These are phyloP conservation scores for Orbilia quercus DNA, from an alignment of 2,329 filamentous ascomycete genomes.

Conservation along the genomic window DNA sequence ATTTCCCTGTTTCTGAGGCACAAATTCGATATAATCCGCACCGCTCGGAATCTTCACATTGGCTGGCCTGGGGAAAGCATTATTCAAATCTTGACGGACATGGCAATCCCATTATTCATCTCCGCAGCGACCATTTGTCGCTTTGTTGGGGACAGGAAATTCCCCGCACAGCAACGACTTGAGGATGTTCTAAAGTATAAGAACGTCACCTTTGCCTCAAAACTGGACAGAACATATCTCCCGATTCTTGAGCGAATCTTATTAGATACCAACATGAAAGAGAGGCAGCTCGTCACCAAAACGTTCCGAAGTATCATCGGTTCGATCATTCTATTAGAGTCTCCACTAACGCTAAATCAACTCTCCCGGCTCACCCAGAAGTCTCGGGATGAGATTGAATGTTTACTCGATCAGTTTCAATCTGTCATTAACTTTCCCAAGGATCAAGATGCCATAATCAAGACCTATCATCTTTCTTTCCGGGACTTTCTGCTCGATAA, in stretches of 20 bases:
- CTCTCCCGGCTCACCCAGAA: background rate
- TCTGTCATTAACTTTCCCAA: slow-evolving; percentile 22
- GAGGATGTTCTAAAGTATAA: background rate
- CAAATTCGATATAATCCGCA: slow-evolving; percentile 7
- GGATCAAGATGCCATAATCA: background rate
- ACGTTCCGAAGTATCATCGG: slow-evolving; percentile 13
- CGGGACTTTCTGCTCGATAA: slow-evolving; percentile 21
- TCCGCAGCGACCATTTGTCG: slow-evolving; percentile 6
- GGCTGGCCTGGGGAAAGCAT: slow-evolving; percentile 3
- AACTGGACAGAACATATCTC: slow-evolving; percentile 17
- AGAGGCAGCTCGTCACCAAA: background rate
- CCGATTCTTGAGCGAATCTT: slow-evolving; percentile 23
- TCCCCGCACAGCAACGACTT: background rate
- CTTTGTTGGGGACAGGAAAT: slow-evolving; percentile 5
- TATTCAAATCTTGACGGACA: background rate
- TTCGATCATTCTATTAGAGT: slow-evolving; percentile 28
- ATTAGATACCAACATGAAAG: background rate
- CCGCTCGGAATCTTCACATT: background rate
- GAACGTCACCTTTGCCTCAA: background rate
- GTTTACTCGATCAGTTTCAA: slow-evolving; percentile 4
- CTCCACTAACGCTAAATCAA: background rate
- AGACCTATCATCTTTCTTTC: slow-evolving; percentile 25
- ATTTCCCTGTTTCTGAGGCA: slow-evolving; percentile 47
- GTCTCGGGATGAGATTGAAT: background rate
- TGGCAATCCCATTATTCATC: slow-evolving; percentile 11